Evolutionary conservation across 805 yeast genomes (phyloP).

Genomic region (Lipomyces oligophaga): DNA sequence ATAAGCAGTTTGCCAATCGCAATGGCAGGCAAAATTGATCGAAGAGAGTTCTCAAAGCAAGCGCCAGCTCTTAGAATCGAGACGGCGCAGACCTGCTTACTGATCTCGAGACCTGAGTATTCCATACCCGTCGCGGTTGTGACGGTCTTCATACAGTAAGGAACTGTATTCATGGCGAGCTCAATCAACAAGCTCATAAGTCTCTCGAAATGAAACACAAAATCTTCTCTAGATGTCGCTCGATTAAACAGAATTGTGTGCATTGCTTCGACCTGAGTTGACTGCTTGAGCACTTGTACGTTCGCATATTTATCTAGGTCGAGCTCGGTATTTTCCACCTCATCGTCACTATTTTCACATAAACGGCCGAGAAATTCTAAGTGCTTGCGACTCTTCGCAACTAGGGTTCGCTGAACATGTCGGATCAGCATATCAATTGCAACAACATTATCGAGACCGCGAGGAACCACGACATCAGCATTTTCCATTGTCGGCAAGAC

Average conservation of each 20-base stretch:
- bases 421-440: conserved; percentile 75
- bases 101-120: conserved; percentile 35
- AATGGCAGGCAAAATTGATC: conserved; percentile 72
- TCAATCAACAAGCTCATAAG: conserved; percentile 64
- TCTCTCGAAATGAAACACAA: conserved; percentile 81
- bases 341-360: conserved; percentile 38
- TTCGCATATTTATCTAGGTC: conserved; percentile 21
- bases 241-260: conserved; percentile 63
- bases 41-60: conserved; percentile 76
- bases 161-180: conserved; percentile 41
- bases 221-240: conserved; percentile 62
- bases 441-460: conserved; percentile 75
- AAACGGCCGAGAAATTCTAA: conserved; percentile 57
- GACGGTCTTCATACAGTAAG: conserved; percentile 40
- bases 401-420: conserved; percentile 72
- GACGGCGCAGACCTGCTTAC: conserved; percentile 30
- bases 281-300: conserved; percentile 38
- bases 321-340: conserved; percentile 11
- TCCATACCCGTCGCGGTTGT: conserved; percentile 43
- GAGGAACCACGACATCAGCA: conserved; percentile 88
- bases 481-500: conserved; percentile 70
- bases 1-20: conserved; percentile 78
- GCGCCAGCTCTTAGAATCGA: conserved; percentile 70
- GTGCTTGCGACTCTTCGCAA: conserved; percentile 63
- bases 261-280: conserved; percentile 68